Conservation (phyloP, 495 filamentous ascomycete genomes). For the Clavariopsis aquatica region DNA sequence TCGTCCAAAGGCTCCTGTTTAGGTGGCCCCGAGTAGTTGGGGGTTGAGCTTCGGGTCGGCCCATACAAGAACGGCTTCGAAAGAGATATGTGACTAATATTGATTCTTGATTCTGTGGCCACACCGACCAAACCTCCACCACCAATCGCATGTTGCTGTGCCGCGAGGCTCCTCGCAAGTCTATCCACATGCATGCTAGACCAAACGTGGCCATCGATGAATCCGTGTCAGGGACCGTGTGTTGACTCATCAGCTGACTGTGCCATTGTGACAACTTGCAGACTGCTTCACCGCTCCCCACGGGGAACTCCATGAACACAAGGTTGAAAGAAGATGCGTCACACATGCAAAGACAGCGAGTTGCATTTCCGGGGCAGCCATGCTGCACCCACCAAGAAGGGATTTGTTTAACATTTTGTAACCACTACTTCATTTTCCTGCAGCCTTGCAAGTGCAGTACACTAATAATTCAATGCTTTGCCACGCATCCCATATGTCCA, state of each 20-base stretch:
- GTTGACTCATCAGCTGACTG: neutral
- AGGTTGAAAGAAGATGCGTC: neutral
- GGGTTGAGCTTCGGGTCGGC: too few relatives aligned
- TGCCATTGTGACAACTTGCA: neutral
- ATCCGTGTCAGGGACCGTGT: too few relatives aligned
- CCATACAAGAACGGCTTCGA: neutral
- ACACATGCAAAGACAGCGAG: neutral
- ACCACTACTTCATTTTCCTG: slow-evolving; percentile 3
- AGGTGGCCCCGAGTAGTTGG: too few relatives aligned
- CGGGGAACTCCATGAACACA: neutral
- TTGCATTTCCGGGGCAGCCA: neutral
- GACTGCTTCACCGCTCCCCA: neutral
- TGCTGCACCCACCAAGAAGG: neutral
- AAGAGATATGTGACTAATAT: neutral
- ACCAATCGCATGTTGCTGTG: neutral
- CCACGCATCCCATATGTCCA: neutral
- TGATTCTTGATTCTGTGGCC: neutral
- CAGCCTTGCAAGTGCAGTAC: neutral
- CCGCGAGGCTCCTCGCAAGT: too few relatives aligned
- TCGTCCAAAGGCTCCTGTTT: too few relatives aligned
- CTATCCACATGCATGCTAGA: too few relatives aligned
- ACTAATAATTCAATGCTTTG: slow-evolving; percentile 6
- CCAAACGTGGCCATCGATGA: too few relatives aligned
- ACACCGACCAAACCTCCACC: neutral
- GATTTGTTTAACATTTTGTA: slow-evolving; percentile 14